Evolutionary conservation across 2,329 filamentous ascomycete genomes (phyloP).

Genomic region (Colletotrichum sp.): DNA sequence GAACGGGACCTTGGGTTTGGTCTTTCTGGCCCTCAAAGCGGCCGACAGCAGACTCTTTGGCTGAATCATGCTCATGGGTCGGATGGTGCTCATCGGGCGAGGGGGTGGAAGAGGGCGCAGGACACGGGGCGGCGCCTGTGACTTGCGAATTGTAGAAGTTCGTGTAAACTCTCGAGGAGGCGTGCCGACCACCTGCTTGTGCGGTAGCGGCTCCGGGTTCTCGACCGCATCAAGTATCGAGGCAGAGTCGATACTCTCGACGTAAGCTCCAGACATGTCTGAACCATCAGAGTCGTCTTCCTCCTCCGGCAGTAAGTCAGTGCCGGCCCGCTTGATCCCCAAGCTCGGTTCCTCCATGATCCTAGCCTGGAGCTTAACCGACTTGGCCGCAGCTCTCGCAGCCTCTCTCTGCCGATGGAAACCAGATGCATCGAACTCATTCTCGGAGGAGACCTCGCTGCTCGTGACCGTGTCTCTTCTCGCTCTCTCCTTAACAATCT

Average conservation of each 20-base stretch:
- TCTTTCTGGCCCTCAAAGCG: constrained; percentile 74
- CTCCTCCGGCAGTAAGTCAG: constrained; percentile 60
- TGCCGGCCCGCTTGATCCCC: constrained; percentile 51
- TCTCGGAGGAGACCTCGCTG: constrained; percentile 84
- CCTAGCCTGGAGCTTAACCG: constrained; percentile 56
- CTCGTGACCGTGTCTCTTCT: constrained; percentile 80
- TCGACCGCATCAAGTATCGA: constrained; percentile 73
- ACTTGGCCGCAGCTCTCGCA: constrained; percentile 61
- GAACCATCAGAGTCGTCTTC: constrained; percentile 67
- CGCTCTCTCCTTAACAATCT: constrained; percentile 72
- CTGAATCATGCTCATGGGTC: constrained; percentile 70
- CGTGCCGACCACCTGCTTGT: constrained; percentile 66
- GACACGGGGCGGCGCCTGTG: constrained; percentile 60
- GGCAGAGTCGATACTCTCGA: constrained; percentile 71
- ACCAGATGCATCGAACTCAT: constrained; percentile 73
- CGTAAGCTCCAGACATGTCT: constrained; percentile 69
- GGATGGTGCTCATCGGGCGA: constrained; percentile 67
- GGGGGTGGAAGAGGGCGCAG: constrained; percentile 74
- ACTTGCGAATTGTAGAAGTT: constrained; percentile 69
- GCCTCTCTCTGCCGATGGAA: constrained; percentile 70
- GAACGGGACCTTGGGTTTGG: constrained; percentile 73
- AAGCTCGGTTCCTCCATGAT: constrained; percentile 53
- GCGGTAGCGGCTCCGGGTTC: constrained; percentile 59
- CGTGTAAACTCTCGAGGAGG: constrained; percentile 65
- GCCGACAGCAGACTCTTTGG: constrained; percentile 75